Evolutionary conservation across 768 basidiomycete genomes (phyloP).

Genomic region (Pleurotus tuoliensis): DNA sequence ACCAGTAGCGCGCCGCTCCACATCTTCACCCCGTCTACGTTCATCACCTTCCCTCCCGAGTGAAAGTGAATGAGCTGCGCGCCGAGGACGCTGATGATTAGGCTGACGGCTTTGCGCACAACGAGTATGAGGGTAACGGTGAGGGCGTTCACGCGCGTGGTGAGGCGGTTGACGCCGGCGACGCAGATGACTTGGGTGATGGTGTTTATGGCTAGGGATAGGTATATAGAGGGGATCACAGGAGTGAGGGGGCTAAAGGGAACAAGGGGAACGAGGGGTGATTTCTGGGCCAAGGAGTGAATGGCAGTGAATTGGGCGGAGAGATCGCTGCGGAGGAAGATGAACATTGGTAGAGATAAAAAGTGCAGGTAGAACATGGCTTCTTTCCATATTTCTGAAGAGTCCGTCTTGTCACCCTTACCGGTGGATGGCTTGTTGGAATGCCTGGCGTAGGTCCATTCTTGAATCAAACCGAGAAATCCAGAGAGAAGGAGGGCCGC

Average conservation of each 20-base stretch:
- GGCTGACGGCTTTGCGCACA: conserved; percentile 75
- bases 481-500: conserved; percentile 79
- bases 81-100: conserved; percentile 66
- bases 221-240: conserved; percentile 54
- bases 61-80: conserved; percentile 13
- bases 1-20: conserved; percentile 70
- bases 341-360: conserved; percentile 75
- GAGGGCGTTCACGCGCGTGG: conserved; percentile 68
- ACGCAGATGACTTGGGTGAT: conserved; percentile 83
- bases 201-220: conserved; percentile 72
- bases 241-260: conserved; percentile 21
- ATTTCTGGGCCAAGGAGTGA: conserved; percentile 29
- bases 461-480: conserved; percentile 80
- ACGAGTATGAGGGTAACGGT: conserved; percentile 79
- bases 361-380: conserved; percentile 90
- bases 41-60: conserved; percentile 16
- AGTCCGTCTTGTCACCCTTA: conserved; percentile 6
- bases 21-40: conserved; percentile 34
- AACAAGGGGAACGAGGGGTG: conserved; percentile 13
- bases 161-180: conserved; percentile 83
- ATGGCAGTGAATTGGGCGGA: conserved; percentile 39
- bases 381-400: conserved; percentile 70
- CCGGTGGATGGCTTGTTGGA: conserved; percentile 7
- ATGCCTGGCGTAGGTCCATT: conserved; percentile 56
- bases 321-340: conserved; percentile 54